phyloP scores from a whole-genome alignment of 192 early-diverging fungal species.

The Pilaira anomala region DNA sequence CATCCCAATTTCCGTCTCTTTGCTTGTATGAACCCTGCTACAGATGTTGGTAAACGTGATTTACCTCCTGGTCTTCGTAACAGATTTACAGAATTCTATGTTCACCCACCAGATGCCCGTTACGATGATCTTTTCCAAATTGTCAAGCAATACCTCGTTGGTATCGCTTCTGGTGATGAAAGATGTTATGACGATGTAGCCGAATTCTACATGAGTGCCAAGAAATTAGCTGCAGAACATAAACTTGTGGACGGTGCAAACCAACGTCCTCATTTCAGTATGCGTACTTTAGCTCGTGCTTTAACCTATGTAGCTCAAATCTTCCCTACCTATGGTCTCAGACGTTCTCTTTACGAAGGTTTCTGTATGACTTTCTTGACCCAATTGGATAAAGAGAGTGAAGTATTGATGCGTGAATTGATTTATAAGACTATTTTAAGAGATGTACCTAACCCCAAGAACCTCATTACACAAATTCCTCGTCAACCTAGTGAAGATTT shows the following conservation, averaged over 20 bases:
- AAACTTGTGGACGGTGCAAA: slow-evolving; percentile 85
- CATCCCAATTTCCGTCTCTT: slow-evolving; percentile 95
- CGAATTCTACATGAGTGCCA: slow-evolving; percentile 77
- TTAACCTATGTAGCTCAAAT: slow-evolving; percentile 77
- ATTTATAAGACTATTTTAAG: slow-evolving; percentile 60
- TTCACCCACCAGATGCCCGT: slow-evolving; percentile 83
- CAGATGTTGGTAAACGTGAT: slow-evolving; percentile 96
- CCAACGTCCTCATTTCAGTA: slow-evolving; percentile 84
- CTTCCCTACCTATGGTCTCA: slow-evolving; percentile 70
- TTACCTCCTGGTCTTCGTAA: slow-evolving; percentile 87
- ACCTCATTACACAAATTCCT: slow-evolving; percentile 61
- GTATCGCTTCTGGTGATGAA: slow-evolving; percentile 57
- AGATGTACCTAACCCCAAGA: slow-evolving; percentile 50
- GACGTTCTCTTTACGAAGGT: slow-evolving; percentile 89
- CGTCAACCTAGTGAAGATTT: slow-evolving; percentile 47
- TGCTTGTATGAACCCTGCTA: slow-evolving; percentile 99
- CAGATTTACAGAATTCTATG: slow-evolving; percentile 95
- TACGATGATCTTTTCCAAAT: slow-evolving; percentile 81
- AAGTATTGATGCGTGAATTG: slow-evolving; percentile 48
- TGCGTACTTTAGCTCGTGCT: slow-evolving; percentile 89
- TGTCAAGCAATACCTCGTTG: slow-evolving; percentile 71
- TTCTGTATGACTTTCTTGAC: slow-evolving; percentile 95
- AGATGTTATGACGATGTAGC: slow-evolving; percentile 64
- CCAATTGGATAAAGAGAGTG: slow-evolving; percentile 71
- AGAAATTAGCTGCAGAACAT: slow-evolving; percentile 65